Conservation (phyloP, 805 yeast genomes). For the Middelhovenomyces tepae region DNA sequence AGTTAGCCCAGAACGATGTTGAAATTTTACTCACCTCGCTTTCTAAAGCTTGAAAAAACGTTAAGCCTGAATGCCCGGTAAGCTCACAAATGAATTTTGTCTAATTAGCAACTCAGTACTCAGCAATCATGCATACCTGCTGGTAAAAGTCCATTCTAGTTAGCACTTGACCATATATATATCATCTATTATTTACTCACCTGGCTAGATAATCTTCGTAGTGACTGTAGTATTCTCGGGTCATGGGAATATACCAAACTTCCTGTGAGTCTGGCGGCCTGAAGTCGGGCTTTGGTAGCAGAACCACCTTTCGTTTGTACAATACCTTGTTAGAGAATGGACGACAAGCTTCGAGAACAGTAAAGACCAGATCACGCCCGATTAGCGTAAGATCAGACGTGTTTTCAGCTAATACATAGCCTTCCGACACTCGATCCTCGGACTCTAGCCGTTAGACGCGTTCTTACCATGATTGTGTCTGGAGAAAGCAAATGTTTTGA, state of each 20-base stretch:
- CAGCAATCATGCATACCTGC: slow-evolving; percentile 14
- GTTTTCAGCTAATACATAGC: too few relatives aligned
- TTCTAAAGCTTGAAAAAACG: slow-evolving; percentile 80
- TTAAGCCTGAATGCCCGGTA: slow-evolving; percentile 85
- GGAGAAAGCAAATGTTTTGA: too few relatives aligned
- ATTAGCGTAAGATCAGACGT: too few relatives aligned
- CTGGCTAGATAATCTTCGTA: slow-evolving; percentile 65
- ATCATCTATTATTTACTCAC: slow-evolving; percentile 4
- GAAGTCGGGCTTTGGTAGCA: slow-evolving; percentile 19
- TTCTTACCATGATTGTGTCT: too few relatives aligned
- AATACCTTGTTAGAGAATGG: slow-evolving; percentile 25
- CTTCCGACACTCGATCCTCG: too few relatives aligned
- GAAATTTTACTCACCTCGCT: slow-evolving; percentile 43
- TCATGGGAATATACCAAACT: slow-evolving; percentile 76
- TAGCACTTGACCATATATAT: too few relatives aligned
- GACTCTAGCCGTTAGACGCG: too few relatives aligned
- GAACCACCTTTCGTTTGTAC: slow-evolving; percentile 30
- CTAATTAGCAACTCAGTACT: slow-evolving; percentile 6
- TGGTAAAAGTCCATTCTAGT: slow-evolving; percentile 30
- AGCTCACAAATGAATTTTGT: slow-evolving; percentile 91
- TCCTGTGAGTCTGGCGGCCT: slow-evolving; percentile 33
- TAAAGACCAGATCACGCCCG: neutral
- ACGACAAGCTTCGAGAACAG: neutral
- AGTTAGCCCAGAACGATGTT: slow-evolving; percentile 1
- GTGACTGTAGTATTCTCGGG: slow-evolving; percentile 77